Evolutionary conservation across 2,329 filamentous ascomycete species (phyloP).

Genomic region (Pseudocercospora eumusae): DNA sequence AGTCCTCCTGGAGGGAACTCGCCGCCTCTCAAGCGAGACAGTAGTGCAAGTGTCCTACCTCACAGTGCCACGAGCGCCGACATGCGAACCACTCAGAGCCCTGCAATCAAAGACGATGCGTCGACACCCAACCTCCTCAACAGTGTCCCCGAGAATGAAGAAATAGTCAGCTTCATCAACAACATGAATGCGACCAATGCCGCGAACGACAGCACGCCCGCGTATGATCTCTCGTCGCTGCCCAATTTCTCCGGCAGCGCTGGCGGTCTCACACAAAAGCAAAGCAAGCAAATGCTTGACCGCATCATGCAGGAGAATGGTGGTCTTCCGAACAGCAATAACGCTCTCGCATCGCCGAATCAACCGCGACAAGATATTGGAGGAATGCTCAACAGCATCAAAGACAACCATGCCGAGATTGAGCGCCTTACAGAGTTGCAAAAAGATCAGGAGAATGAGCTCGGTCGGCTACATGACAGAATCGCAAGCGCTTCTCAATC

Average conservation of each 20-base stretch:
- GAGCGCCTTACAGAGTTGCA: slow-evolving; percentile 78
- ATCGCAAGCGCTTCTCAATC: slow-evolving; percentile 7
- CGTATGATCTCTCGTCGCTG: slow-evolving; percentile 51
- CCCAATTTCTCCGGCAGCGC: slow-evolving; percentile 51
- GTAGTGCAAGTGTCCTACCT: slow-evolving; percentile 25
- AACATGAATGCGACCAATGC: slow-evolving; percentile 45
- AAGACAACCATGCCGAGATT: slow-evolving; percentile 71
- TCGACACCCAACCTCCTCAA: slow-evolving; percentile 41
- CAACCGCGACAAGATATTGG: slow-evolving; percentile 54
- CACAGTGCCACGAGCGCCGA: slow-evolving; percentile 17
- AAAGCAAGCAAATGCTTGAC: slow-evolving; percentile 51
- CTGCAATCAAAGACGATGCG: slow-evolving; percentile 46
- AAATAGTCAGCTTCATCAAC: slow-evolving; percentile 56
- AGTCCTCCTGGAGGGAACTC: slow-evolving; percentile 32
- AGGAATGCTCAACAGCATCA: slow-evolving; percentile 60
- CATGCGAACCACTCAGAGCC: slow-evolving; percentile 28
- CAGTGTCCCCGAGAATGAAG: slow-evolving; percentile 46
- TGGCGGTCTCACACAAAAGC: slow-evolving; percentile 50
- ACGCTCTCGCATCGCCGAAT: slow-evolving; percentile 58
- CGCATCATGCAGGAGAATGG: slow-evolving; percentile 50
- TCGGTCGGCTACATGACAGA: slow-evolving; percentile 15
- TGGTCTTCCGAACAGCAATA: slow-evolving; percentile 49
- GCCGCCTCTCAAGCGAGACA: slow-evolving; percentile 24
- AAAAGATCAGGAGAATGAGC: slow-evolving; percentile 65
- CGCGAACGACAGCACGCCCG: slow-evolving; percentile 40